Evolutionary conservation across 176 grass and related monocot species (phyloP).

Genomic region (Phyllostachys edulis): DNA sequence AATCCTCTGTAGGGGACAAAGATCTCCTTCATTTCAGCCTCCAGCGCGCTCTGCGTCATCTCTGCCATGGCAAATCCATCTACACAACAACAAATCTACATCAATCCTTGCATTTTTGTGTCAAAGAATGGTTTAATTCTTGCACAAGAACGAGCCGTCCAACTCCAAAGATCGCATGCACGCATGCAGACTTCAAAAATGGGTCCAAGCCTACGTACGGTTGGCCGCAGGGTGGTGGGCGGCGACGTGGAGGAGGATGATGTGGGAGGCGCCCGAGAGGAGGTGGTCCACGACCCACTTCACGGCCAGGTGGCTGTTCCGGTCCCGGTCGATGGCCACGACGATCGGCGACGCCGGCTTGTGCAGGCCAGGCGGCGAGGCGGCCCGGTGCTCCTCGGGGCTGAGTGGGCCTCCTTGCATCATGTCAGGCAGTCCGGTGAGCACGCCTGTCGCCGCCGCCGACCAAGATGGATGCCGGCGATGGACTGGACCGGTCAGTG

Average conservation of each 20-base stretch:
- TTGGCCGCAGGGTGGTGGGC: slow-evolving; percentile 31
- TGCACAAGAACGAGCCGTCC: neutral
- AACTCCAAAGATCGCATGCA: neutral
- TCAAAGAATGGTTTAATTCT: neutral
- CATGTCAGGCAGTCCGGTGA: neutral
- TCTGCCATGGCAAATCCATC: slow-evolving; percentile 64
- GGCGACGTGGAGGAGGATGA: slow-evolving; percentile 75
- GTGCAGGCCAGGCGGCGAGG: slow-evolving; percentile 31
- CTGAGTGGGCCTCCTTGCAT: slow-evolving; percentile 45
- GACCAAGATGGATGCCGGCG: neutral
- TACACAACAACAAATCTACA: slow-evolving; percentile 15
- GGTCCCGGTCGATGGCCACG: slow-evolving; percentile 61
- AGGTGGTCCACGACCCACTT: slow-evolving; percentile 85
- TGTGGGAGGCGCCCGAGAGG: slow-evolving; percentile 43
- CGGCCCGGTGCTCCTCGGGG: slow-evolving; percentile 31
- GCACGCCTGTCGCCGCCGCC: neutral
- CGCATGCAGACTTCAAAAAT: neutral
- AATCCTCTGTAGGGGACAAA: slow-evolving; percentile 72
- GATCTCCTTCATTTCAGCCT: slow-evolving; percentile 64
- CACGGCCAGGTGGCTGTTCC: slow-evolving; percentile 76
- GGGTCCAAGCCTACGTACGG: slow-evolving; percentile 42
- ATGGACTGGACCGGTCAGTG: slow-evolving; percentile 11
- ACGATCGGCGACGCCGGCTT: slow-evolving; percentile 25
- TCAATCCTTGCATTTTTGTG: neutral
- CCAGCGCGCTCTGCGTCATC: slow-evolving; percentile 43